phyloP scores from a whole-genome alignment of 1,284 basidiomycete genomes.

The Sphagnurus paluster region DNA sequence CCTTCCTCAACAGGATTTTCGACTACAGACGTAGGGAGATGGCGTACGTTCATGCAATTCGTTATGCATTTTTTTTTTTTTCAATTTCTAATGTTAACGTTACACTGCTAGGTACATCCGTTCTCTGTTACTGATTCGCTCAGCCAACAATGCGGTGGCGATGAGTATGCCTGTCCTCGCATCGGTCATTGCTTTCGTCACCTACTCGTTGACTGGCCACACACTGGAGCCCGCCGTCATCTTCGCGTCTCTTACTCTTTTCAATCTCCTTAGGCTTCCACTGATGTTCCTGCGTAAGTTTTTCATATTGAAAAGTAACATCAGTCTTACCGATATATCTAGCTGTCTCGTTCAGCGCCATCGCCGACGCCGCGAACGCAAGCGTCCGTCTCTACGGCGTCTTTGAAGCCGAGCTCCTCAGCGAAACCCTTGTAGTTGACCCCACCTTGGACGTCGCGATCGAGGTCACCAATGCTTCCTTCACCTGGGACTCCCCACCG shows the following conservation, averaged over 20 bases:
- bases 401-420: slow-evolving; percentile 77
- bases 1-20: slow-evolving; percentile 73
- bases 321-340: neutral
- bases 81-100: slow-evolving; percentile 1
- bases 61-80: neutral
- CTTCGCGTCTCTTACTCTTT: slow-evolving; percentile 83
- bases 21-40: slow-evolving; percentile 78
- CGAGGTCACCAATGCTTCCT: slow-evolving; percentile 65
- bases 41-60: slow-evolving; percentile 49
- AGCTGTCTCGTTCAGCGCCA: slow-evolving; percentile 77
- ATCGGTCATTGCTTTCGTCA: slow-evolving; percentile 84
- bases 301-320: neutral
- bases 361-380: slow-evolving; percentile 80
- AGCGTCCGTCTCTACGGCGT: slow-evolving; percentile 66
- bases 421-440: slow-evolving; percentile 52
- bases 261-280: slow-evolving; percentile 74
- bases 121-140: slow-evolving; percentile 70
- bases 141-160: slow-evolving; percentile 68
- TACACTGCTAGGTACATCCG: slow-evolving; percentile 60
- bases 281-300: slow-evolving; percentile 73
- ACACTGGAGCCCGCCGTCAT: slow-evolving; percentile 67
- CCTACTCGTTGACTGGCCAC: slow-evolving; percentile 75
- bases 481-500: slow-evolving; percentile 84
- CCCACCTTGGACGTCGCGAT: slow-evolving; percentile 61
- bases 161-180: slow-evolving; percentile 80